Conservation (phyloP, 2,329 filamentous ascomycete genomes). For the Mariannaea sp. region DNA sequence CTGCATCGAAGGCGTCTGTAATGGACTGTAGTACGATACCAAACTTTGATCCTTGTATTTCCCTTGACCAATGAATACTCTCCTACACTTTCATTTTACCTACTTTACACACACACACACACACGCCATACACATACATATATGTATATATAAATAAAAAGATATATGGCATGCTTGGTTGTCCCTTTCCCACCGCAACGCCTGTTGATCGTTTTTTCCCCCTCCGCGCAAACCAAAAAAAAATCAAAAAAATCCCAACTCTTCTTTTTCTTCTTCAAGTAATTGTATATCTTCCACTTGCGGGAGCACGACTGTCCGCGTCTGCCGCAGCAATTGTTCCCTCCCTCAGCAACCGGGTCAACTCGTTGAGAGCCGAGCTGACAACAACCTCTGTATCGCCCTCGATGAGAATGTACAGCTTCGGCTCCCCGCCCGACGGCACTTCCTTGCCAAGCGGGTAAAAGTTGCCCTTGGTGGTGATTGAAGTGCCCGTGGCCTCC, state of each 20-base stretch:
- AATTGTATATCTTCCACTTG: conserved; percentile 84
- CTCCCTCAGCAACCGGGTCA: conserved; percentile 86
- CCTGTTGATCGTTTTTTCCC: conserved; percentile 17
- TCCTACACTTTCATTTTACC: too few relatives aligned
- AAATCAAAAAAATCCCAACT: conserved; percentile 8
- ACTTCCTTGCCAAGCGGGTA: conserved; percentile 84
- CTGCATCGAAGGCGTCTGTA: too few relatives aligned
- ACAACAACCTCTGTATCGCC: conserved; percentile 95
- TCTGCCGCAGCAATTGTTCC: conserved; percentile 89
- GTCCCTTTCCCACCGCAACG: conserved; percentile 13
- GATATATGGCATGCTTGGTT: not conserved
- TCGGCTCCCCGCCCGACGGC: conserved; percentile 75
- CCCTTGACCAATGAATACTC: conserved; percentile 2
- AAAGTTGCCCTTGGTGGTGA: conserved; percentile 95
- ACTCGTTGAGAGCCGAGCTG: conserved; percentile 85
- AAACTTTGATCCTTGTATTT: conserved; percentile 15
- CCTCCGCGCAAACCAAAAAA: not conserved
- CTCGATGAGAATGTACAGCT: conserved; percentile 96
- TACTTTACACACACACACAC: too few relatives aligned
- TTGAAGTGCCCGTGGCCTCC: conserved; percentile 91
- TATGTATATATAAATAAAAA: conserved; percentile 3
- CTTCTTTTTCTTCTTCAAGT: conserved; percentile 56
- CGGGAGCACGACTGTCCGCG: conserved; percentile 78
- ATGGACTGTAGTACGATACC: not conserved
- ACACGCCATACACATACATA: too few relatives aligned